Evolutionary conservation across 148 eudicot species (phyloP).

Genomic region (Diospyros lotus): DNA sequence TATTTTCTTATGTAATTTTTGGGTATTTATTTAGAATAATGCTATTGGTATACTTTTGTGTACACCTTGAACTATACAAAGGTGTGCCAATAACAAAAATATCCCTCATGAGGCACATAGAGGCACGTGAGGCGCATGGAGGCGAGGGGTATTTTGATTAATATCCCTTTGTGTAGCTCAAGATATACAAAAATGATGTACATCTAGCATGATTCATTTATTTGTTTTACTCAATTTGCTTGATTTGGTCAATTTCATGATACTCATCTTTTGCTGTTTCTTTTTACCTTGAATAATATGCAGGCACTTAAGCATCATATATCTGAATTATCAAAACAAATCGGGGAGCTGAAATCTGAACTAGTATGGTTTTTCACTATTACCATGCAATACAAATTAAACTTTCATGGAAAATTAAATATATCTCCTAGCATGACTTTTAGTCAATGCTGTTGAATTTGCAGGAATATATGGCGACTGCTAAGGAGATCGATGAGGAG

Average conservation of each 20-base stretch:
- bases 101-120: no score
- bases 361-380: conserved; percentile 37
- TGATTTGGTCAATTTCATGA: neutral
- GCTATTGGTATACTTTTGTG: no score
- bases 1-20: conserved; percentile 3
- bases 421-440: neutral
- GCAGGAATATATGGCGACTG: conserved; percentile 47
- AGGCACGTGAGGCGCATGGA: no score
- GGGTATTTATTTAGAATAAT: no score
- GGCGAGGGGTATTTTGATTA: no score
- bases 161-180: no score
- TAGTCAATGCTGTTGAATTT: conserved; percentile 9
- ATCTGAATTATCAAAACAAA: conserved; percentile 43
- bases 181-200: no score
- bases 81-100: no score
- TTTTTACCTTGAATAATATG: conserved; percentile 14
- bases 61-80: no score
- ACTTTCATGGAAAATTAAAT: neutral
- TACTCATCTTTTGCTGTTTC: neutral
- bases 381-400: neutral
- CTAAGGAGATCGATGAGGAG: conserved; percentile 45
- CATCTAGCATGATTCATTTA: no score
- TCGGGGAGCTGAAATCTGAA: conserved; percentile 61
- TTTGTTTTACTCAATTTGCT: neutral
- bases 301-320: conserved; percentile 86